These are phyloP conservation scores for Mimosa bimucronata DNA, from an alignment of 306 rosid genomes.

Conservation along the genomic window DNA sequence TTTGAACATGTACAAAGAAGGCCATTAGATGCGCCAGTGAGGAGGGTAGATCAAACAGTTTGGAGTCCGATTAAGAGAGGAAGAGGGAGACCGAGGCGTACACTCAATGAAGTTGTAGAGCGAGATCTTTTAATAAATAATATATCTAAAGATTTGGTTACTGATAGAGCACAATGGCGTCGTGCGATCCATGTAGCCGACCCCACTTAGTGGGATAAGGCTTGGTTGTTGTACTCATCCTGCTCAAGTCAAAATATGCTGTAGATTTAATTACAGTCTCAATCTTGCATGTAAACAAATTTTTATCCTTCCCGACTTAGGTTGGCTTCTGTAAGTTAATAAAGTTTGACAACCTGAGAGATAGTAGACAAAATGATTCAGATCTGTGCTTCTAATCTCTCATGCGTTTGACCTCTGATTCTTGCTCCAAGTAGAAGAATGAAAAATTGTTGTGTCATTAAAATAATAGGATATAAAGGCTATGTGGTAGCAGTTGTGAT, in stretches of 20 bases:
- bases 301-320: not conserved
- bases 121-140: no score
- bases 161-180: no score
- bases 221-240: no score
- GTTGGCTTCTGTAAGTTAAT: not conserved
- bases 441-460: not conserved
- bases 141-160: no score
- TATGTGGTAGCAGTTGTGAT: not conserved
- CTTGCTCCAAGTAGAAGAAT: not conserved
- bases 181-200: no score
- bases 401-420: not conserved
- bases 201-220: no score
- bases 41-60: no score
- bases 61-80: no score
- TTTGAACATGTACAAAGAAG: no score
- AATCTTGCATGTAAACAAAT: not conserved
- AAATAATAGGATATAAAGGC: not conserved
- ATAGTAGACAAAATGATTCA: not conserved
- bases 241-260: not conserved
- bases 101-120: no score
- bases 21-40: no score
- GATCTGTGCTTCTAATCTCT: not conserved
- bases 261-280: not conserved
- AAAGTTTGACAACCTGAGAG: not conserved
- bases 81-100: no score